phyloP scores from a whole-genome alignment of 2,329 filamentous ascomycete species.

The Cercospora sp. region DNA sequence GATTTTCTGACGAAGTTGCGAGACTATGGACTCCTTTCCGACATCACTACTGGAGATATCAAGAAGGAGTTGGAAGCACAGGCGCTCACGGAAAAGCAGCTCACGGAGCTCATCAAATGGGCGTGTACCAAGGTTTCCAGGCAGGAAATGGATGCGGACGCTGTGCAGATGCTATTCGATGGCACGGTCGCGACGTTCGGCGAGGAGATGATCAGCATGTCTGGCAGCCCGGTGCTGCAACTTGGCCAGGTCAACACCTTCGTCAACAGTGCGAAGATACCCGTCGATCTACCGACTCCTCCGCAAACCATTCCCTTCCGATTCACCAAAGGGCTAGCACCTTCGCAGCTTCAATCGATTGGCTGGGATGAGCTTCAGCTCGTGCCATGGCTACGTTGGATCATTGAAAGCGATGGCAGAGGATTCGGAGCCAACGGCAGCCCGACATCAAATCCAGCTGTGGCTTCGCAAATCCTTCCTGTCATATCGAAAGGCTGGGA shows the following conservation, averaged over 20 bases:
- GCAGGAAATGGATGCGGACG: slow-evolving; percentile 70
- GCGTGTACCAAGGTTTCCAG: slow-evolving; percentile 68
- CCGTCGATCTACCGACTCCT: slow-evolving; percentile 77
- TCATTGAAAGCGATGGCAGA: slow-evolving; percentile 67
- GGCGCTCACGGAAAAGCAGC: slow-evolving; percentile 74
- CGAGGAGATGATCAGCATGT: slow-evolving; percentile 53
- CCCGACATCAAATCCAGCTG: slow-evolving; percentile 69
- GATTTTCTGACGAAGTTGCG: slow-evolving; percentile 77
- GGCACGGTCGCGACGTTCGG: slow-evolving; percentile 72
- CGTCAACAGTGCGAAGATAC: slow-evolving; percentile 74
- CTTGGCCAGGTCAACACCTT: slow-evolving; percentile 75
- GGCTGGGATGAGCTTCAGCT: slow-evolving; percentile 86
- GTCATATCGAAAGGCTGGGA: slow-evolving; percentile 92
- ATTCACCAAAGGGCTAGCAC: slow-evolving; percentile 71
- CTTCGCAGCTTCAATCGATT: slow-evolving; percentile 71
- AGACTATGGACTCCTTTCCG: slow-evolving; percentile 81
- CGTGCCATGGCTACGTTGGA: slow-evolving; percentile 79
- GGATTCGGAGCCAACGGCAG: slow-evolving; percentile 64
- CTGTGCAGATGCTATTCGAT: slow-evolving; percentile 70
- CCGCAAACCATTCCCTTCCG: slow-evolving; percentile 78
- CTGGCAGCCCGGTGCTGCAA: slow-evolving; percentile 70
- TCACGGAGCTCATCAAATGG: slow-evolving; percentile 84
- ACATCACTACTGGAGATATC: slow-evolving; percentile 85
- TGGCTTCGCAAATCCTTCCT: slow-evolving; percentile 74
- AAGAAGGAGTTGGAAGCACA: slow-evolving; percentile 78